Conservation (phyloP, 768 basidiomycete species). For the Mycena epipterygia region DNA sequence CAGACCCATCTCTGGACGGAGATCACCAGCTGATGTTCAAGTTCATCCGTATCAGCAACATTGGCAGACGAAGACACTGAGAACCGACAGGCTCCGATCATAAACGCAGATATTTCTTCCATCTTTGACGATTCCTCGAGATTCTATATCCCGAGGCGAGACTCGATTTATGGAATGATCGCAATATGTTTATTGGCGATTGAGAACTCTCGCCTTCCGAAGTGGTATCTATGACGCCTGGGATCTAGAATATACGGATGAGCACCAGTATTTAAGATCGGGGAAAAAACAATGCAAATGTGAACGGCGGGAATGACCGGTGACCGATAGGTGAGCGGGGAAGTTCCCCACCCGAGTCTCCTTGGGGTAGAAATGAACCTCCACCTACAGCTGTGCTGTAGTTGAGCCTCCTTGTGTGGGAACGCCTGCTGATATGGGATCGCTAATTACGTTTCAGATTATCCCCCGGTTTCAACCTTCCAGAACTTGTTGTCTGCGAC, state of each 20-base stretch:
- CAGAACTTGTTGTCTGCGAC: too few relatives aligned
- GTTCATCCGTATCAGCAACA: neutral
- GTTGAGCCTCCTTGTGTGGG: too few relatives aligned
- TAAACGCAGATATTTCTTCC: constrained; percentile 25
- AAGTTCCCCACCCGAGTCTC: too few relatives aligned
- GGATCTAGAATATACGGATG: constrained; percentile 1
- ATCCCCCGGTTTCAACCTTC: too few relatives aligned
- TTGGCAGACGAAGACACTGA: neutral
- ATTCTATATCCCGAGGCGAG: constrained; percentile 75
- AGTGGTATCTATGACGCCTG: constrained; percentile 20
- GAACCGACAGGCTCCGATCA: constrained; percentile 32
- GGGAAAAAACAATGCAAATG: neutral
- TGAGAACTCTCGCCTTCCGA: constrained; percentile 22
- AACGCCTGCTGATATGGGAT: too few relatives aligned
- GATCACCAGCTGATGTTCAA: constrained; percentile 20
- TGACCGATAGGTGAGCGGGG: constrained; percentile 32
- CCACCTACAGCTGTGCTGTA: too few relatives aligned
- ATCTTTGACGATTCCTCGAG: constrained; percentile 62
- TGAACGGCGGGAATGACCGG: constrained; percentile 28
- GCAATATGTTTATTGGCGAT: constrained; percentile 30
- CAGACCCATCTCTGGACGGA: constrained; percentile 28
- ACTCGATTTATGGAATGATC: constrained; percentile 33
- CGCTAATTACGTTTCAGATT: too few relatives aligned
- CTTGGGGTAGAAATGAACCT: too few relatives aligned
- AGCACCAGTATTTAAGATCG: neutral